Conservation (phyloP, 306 rosid species). For the Vigna reflexopilosa region DNA sequence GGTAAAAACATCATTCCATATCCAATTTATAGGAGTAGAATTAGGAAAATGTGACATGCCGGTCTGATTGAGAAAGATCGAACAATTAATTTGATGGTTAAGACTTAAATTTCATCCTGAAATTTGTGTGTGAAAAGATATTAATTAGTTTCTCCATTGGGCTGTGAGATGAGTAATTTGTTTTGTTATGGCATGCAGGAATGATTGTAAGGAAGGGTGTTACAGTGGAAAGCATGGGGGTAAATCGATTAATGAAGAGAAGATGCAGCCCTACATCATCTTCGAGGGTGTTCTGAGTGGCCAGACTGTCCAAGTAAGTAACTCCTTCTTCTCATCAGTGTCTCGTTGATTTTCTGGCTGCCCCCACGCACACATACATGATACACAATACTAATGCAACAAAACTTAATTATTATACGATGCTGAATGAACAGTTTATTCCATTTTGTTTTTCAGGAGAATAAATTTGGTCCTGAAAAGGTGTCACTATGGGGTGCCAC, state of each 20-base stretch:
- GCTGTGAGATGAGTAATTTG: neutral
- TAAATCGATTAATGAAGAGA: slow-evolving; percentile 44
- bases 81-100: no score
- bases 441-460: slow-evolving; percentile 44
- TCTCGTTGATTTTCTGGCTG: slow-evolving; percentile 22
- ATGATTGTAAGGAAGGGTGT: slow-evolving; percentile 38
- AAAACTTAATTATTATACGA: neutral
- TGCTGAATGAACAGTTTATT: neutral
- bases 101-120: no score
- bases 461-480: slow-evolving; percentile 25
- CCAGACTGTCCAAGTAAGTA: slow-evolving; percentile 62
- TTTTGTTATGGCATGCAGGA: slow-evolving; percentile 50
- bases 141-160: no score
- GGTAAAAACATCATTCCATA: no score
- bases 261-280: slow-evolving; percentile 58
- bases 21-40: no score
- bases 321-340: slow-evolving; percentile 13
- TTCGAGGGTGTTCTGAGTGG: slow-evolving; percentile 61
- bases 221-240: slow-evolving; percentile 39
- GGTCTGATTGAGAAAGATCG: no score
- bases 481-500: slow-evolving; percentile 33
- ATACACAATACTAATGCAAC: no score
- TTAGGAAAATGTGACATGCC: no score
- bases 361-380: no score
- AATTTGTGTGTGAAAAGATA: no score